Evolutionary conservation across 352 stramenopile genomes (phyloP).

Genomic region (Globisporangium abappressorium): DNA sequence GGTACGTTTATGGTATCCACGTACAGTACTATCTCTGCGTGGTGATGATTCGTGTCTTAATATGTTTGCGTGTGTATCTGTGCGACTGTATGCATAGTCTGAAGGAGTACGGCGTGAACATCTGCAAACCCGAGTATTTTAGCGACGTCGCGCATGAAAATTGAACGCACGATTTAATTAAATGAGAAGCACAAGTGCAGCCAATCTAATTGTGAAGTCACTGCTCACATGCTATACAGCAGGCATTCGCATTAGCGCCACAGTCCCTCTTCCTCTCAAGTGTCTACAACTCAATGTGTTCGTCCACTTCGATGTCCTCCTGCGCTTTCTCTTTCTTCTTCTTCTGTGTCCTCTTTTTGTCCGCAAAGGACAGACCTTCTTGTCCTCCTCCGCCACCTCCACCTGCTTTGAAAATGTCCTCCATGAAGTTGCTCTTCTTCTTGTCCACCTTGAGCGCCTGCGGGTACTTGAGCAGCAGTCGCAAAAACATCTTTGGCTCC

Average conservation of each 20-base stretch:
- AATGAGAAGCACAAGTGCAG: not conserved
- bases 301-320: conserved; percentile 22
- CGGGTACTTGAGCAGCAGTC: conserved; percentile 58
- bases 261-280: not conserved
- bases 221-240: not conserved
- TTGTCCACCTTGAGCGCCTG: conserved; percentile 47
- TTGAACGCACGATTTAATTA: not conserved
- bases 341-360: not conserved
- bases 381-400: not conserved
- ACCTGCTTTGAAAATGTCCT: conserved; percentile 35
- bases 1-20: conserved; percentile 15
- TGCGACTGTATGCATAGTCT: conserved; percentile 31
- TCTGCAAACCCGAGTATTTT: conserved; percentile 80
- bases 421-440: conserved; percentile 54
- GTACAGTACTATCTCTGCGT: no score
- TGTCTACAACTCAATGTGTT: conserved; percentile 42
- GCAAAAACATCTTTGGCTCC: conserved; percentile 60
- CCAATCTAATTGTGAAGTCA: no score
- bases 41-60: no score
- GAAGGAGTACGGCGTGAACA: conserved; percentile 78
- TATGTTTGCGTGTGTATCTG: not conserved
- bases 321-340: not conserved
- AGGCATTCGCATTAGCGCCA: not conserved
- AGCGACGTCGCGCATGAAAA: conserved; percentile 51
- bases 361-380: not conserved